Evolutionary conservation across 2,329 filamentous ascomycete genomes (phyloP), one percentile per base, ranked within the genome.

Genomic region (Rutstroemia sp.): DNA sequence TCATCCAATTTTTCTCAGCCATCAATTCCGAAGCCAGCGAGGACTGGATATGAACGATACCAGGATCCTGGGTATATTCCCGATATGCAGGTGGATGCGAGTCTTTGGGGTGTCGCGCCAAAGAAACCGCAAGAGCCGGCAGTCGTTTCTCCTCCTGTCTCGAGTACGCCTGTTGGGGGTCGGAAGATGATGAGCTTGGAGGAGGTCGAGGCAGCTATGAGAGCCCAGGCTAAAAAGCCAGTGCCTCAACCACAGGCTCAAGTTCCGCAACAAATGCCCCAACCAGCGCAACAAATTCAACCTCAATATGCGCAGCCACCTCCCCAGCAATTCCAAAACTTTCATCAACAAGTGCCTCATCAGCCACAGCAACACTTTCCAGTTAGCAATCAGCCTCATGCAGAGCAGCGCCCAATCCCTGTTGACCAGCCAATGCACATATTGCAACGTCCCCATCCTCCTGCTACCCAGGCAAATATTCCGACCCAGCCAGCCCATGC

Each of bases 151-250:
- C 56, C 63, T 21, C 60, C 65, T 17, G 58, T 64, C 44, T 56
- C 64, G 48, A 64, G 68, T n/a, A 63, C 69, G 27, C 67, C 70
- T 54, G 62, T 70, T 36, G 64, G 70, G 51, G 65, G 70, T 61
- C 84, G 84, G 67, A 96, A 92, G 75, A 86, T 96, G 74, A 86
- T 99, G 87, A 97, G 90, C 66, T 72, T 99, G 67, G 94, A 97
- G 70, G 94, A 99, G 74, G 92, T 99, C 19, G 94, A 99, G 74
- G 92, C 92, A 54, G 86, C 90, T 61, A 92, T 99, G 86, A 83
- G 88, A 58, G 78, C 81, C 36, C 86, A 92, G 63, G 74, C 82
- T 34, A 80, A 81, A 65, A 78, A 78, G 60, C 73, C 76, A 10
- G 65, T 73, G 7, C 66, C 70, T 42, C 63, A 64, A 5, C 12